These are phyloP conservation scores for Saksenaea vasiformis DNA, from an alignment of 371 early-diverging fungal genomes.

Conservation along the genomic window DNA sequence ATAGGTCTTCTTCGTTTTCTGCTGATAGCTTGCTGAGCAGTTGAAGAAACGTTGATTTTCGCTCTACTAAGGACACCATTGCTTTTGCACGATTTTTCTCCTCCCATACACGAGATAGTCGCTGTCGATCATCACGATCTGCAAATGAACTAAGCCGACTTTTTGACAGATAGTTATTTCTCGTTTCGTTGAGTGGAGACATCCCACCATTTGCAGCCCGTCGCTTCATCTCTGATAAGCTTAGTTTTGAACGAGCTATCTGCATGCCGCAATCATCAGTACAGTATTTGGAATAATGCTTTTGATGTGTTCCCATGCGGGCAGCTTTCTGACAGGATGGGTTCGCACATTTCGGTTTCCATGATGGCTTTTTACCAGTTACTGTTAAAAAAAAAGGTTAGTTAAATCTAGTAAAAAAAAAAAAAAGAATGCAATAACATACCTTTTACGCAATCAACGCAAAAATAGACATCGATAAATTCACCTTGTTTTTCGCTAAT, in stretches of 20 bases:
- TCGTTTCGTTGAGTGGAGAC: conserved; percentile 14
- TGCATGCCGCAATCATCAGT: conserved; percentile 43
- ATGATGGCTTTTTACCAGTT: conserved; percentile 48
- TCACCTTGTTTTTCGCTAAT: conserved; percentile 61
- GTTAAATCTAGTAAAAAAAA: too few relatives aligned
- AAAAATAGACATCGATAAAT: conserved; percentile 61
- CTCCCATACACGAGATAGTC: conserved; percentile 21
- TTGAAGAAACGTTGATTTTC: conserved; percentile 18
- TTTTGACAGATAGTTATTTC: not conserved
- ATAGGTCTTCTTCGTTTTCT: conserved; percentile 24
- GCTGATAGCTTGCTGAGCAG: conserved; percentile 9
- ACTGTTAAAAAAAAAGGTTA: conserved; percentile 16
- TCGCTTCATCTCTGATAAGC: conserved; percentile 35
- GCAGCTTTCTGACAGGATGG: conserved; percentile 40
- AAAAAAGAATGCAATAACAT: too few relatives aligned
- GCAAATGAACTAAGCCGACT: conserved; percentile 21
- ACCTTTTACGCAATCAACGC: conserved; percentile 52
- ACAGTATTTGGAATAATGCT: conserved; percentile 42
- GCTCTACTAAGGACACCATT: conserved; percentile 21
- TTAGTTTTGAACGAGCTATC: conserved; percentile 39
- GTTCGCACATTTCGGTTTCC: conserved; percentile 53
- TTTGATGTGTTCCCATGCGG: conserved; percentile 30
- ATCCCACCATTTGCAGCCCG: conserved; percentile 2
- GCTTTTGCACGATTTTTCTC: conserved; percentile 16
- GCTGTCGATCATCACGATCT: conserved; percentile 33